phyloP scores from a whole-genome alignment of 129 eudicot genomes.

The Lonicera japonica region DNA sequence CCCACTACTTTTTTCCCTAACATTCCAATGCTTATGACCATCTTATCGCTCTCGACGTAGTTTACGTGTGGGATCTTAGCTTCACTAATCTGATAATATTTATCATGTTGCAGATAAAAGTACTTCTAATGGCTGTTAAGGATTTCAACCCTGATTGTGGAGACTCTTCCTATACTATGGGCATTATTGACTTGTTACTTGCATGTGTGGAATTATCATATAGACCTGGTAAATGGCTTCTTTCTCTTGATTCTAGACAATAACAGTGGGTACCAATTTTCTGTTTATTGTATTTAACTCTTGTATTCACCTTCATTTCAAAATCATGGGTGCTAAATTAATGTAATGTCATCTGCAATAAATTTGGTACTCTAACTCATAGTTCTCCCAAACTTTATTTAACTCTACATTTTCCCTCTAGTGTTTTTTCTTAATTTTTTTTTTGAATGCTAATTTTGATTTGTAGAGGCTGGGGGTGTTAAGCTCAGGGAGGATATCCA shows the following conservation, averaged over 20 bases:
- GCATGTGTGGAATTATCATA: slow-evolving; percentile 88
- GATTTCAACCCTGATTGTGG: slow-evolving; percentile 74
- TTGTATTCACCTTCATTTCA: background rate
- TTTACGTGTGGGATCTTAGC: background rate
- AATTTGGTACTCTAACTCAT: background rate
- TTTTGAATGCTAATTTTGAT: slow-evolving; percentile 28
- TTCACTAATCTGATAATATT: background rate
- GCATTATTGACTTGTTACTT: slow-evolving; percentile 87
- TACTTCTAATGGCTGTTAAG: slow-evolving; percentile 83
- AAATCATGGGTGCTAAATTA: background rate
- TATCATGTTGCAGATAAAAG: slow-evolving; percentile 64
- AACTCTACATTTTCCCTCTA: slow-evolving; percentile 1
- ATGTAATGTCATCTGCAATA: background rate
- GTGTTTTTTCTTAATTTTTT: slow-evolving; percentile 4
- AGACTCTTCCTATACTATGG: slow-evolving; percentile 89
- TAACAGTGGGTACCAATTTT: background rate
- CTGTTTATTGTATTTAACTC: too few species aligned
- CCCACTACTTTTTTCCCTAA: too few species aligned
- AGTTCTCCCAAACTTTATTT: too few species aligned
- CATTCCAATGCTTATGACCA: too few species aligned
- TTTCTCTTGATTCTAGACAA: background rate
- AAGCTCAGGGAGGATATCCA: slow-evolving; percentile 94
- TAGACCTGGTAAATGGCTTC: slow-evolving; percentile 62
- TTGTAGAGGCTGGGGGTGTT: slow-evolving; percentile 88
- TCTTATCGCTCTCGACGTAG: background rate